Conservation (phyloP, 148 eudicot species). For the Chenopodium quinoa region DNA sequence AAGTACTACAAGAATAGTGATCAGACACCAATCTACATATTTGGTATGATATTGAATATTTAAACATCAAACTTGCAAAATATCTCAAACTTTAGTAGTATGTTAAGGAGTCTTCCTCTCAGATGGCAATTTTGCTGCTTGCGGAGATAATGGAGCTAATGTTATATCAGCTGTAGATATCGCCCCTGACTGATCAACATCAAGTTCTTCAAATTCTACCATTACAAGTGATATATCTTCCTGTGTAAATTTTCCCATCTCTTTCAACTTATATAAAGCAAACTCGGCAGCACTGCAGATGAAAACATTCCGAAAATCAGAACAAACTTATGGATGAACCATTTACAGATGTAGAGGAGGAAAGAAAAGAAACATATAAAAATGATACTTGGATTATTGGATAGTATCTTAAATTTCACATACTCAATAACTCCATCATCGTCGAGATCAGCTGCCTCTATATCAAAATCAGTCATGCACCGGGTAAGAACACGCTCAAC, state of each 20-base stretch:
- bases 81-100: background rate
- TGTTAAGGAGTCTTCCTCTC: background rate
- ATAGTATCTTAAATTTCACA: conserved; percentile 19
- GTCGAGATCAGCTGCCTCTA: conserved; percentile 84
- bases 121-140: background rate
- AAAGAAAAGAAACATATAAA: no score
- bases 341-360: no score
- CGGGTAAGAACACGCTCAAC: conserved; percentile 50
- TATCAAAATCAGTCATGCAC: conserved; percentile 49
- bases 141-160: conserved; percentile 52
- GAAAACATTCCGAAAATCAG: background rate
- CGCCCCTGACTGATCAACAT: conserved; percentile 79
- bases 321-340: background rate
- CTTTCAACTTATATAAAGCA: conserved; percentile 63
- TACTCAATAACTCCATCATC: conserved; percentile 67
- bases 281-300: conserved; percentile 70
- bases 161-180: conserved; percentile 52
- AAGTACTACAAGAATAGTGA: background rate
- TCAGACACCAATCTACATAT: background rate
- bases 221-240: conserved; percentile 57
- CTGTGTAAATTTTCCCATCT: conserved; percentile 77
- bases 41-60: background rate
- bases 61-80: background rate
- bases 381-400: background rate
- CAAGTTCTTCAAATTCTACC: conserved; percentile 65